Evolutionary conservation across 2,329 filamentous ascomycete species (phyloP), one percentile per base, ranked within the genome.

Genomic region (Sporothrix pallida): DNA sequence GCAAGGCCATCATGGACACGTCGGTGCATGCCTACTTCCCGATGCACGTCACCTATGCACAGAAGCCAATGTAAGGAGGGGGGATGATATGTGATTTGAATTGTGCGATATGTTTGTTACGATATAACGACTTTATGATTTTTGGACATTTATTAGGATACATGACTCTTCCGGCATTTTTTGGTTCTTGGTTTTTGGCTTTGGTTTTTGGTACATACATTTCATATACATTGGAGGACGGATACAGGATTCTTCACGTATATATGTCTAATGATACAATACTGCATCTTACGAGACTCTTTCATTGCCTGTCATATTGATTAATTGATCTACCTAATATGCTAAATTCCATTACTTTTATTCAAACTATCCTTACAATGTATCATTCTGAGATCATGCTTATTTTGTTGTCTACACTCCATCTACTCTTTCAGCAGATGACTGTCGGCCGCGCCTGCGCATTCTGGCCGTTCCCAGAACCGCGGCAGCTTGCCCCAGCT

Each of bases 401-500:
- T 37, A 7, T 26, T 37, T 37, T 3, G 31, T 37, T 37, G 31
- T 3, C 31, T 37, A 3, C 31, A 5, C 31, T 37, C 31, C 31
- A 37, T 17, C 13, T 56, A 46, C 67, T 71, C 26, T 48, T 71
- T 71, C n/a, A 76, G 31, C n/a, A 77, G 50, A 13, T 76, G 75
- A 1, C 73, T 65, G 6, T 73, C 60, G 1, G 44, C 56, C 17
- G 37, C 58, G 48, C 23, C 56, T 0, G 23, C 60, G 17, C 54
- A 67, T 4, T 13, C 70, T 1, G 76, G 75, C 71, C 74, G 67
- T 52, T 70, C 13, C 76, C 76, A 77, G 67, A 70, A 67, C 52
- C 73, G 75, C 63, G 67, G 48, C 58, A 77, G 75, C 0, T 87
- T 87, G 42, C 86, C 90, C 94, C 94, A 97, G 80, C 92, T 95